Evolutionary conservation across 225 moss, liverwort and hornwort species (phyloP), one percentile per base, ranked within the genome.

Genomic region (Neckera pumila): DNA sequence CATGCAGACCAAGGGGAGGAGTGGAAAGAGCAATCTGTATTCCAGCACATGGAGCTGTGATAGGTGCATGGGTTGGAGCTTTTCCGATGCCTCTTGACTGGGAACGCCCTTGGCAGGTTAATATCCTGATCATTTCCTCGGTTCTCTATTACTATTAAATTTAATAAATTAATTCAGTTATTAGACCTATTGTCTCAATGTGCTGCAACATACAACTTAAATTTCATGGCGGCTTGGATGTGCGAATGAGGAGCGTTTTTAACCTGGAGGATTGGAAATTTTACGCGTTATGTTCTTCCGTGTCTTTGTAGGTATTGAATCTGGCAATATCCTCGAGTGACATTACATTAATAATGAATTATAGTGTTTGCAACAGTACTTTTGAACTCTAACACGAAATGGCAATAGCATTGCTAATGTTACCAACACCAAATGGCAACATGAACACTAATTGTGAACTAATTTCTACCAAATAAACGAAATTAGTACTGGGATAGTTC

Each of bases 1-100:
- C 61, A 27, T 86, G 92, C 88, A 99, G 98, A 88, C 99, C 99
- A 81, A 86, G 86, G 40, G 96, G 96, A 89, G 91, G 91, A 75
- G 81, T 99, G 80, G 99, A 99, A 87, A 85, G 96, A 82, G 96
- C 99, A 59, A 86, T 97, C 30, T 99, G 99, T 88, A 84, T 99
- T 89, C 96, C 99, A 78, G 97, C 96, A 40, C 99, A 99, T 90
- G 95, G 96, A 80, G 99, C 96, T 89, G 92, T 92, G 43, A 85
- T 99, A 74, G 99, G 99, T 82, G 94, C 99, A 77, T 99, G 99
- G 99, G 86, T 96, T 85, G 99, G 99, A 91, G 96, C 97, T 63
- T 96, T 96, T 94, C 99, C 99, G 23, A 99, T 99, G 95, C 99
- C 96, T 84, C 97, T 99, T 51, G 99, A 99, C 86, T 99, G 97